Base-by-base conservation (phyloP, 176 grass and related monocot species). In the Leersia perrieri region DNA sequence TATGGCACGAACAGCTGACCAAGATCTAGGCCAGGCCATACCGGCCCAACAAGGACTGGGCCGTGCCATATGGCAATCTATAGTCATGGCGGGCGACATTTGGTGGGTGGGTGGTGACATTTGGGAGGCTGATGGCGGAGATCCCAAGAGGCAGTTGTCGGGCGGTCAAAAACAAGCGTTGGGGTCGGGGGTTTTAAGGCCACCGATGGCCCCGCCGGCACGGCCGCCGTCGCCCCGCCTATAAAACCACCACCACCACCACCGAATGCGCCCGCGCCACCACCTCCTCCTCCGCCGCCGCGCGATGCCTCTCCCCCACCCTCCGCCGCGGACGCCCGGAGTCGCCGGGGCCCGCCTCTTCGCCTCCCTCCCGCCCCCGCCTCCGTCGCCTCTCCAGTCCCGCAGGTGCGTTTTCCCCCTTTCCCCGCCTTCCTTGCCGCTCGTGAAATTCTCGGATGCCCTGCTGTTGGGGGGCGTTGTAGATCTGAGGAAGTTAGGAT, bases 381-480 rank as follows among this genome's bases (percentile, higher is more conserved):
- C 64, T 23, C 88, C 80, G 9, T 67, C 80, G 20, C 80, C 89
- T 14, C 75, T 94, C 42, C 94, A 84, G 74, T 82, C 82, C 29
- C 75, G 35, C 26, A 94, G 91, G 94, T 97, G 32, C 28, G 15
- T 23, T 7, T 11, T 34, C 15, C 35, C 62, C 40, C 70, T 5
- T 36, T 8, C 22, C 60, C 4, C n/a, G n/a, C n/a, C 15, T 42
- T 60, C 11, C 30, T 13, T 25, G 39, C 4, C 34, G 63, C 51
- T 22, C 22, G 20, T 41, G 13, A n/a, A n/a, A 13, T 35, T 64
- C 42, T 23, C 7, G 4, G 8, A 8, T 25, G 25, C 33, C 1
- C 16, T 51, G 16, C 34, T 33, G 26, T n/a, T 11, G 4, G 23
- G 77, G 9, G 36, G 27, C 30, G n/a, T 70, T 11, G 39, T 63